A percentile compares a stretch with the other conserved stretches of the same genome.
phyloP scores from a whole-genome alignment of 2,329 filamentous ascomycete species.

The Cercospora beticola region DNA sequence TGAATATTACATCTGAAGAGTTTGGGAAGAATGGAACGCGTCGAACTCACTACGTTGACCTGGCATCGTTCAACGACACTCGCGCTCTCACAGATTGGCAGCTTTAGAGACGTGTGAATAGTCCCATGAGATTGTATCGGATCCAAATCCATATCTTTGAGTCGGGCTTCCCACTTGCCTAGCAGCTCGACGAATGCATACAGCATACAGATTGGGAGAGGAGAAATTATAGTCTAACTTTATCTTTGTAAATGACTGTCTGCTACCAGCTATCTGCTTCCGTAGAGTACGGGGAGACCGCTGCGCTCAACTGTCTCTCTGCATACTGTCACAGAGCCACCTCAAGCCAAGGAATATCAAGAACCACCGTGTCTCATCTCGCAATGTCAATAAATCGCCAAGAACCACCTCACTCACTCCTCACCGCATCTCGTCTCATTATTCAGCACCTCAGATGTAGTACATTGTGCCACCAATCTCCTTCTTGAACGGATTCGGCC shows the following conservation, averaged over 20 bases:
- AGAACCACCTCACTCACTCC: neutral
- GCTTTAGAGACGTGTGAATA: neutral
- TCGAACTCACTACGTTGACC: neutral
- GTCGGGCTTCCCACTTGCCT: no score
- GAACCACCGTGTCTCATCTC: neutral
- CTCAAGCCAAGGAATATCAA: no score
- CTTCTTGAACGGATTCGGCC: conserved; percentile 34
- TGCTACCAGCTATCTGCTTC: neutral
- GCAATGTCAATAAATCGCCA: neutral
- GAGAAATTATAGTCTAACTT: neutral
- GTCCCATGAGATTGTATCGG: no score
- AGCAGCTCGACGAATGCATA: no score
- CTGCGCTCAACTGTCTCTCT: no score
- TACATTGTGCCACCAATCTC: conserved; percentile 33
- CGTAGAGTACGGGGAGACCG: neutral
- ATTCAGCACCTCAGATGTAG: conserved; percentile 24
- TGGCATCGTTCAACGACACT: neutral
- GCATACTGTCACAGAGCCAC: no score
- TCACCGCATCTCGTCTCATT: neutral
- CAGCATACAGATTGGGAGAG: neutral
- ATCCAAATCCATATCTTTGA: no score
- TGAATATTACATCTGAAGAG: neutral
- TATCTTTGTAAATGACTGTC: neutral
- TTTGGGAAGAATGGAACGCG: neutral
- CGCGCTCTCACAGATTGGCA: neutral